phyloP scores from a whole-genome alignment of 2,329 filamentous ascomycete species.

The Cercospora citrullina region DNA sequence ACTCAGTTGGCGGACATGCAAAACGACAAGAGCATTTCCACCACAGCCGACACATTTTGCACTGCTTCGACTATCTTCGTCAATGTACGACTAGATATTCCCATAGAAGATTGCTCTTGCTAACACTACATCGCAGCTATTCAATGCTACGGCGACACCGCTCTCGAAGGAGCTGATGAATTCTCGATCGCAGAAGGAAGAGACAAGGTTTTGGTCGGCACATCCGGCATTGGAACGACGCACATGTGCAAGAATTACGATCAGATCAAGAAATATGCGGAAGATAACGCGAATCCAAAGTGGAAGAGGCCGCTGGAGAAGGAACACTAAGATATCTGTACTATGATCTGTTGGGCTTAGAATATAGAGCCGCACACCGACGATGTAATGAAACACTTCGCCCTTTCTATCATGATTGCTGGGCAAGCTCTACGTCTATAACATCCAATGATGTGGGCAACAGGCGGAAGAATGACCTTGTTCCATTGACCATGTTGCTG shows the following conservation, averaged over 20 bases:
- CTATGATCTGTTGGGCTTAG: not conserved
- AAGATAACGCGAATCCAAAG: conserved; percentile 6
- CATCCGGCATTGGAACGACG: conserved; percentile 13
- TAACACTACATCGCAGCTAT: not conserved
- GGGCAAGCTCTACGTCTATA: no score
- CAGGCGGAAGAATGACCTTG: no score
- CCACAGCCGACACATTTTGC: conserved; percentile 12
- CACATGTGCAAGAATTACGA: conserved; percentile 17
- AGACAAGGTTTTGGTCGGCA: conserved; percentile 7
- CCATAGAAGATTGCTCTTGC: not conserved
- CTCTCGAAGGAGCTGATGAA: not conserved
- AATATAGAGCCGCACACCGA: not conserved
- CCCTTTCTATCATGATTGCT: not conserved
- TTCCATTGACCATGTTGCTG: no score
- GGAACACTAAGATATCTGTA: not conserved
- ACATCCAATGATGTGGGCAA: no score
- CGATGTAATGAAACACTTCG: not conserved
- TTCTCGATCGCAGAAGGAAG: not conserved
- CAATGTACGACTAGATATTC: not conserved
- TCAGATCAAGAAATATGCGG: conserved; percentile 11
- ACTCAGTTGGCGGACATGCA: not conserved
- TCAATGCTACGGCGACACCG: conserved; percentile 16
- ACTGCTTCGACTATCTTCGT: conserved; percentile 20
- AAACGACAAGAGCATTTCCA: conserved; percentile 10
- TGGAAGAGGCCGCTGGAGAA: conserved; percentile 10